Evolutionary conservation across 495 filamentous ascomycete genomes (phyloP).

Genomic region (Cetradonia linearis): DNA sequence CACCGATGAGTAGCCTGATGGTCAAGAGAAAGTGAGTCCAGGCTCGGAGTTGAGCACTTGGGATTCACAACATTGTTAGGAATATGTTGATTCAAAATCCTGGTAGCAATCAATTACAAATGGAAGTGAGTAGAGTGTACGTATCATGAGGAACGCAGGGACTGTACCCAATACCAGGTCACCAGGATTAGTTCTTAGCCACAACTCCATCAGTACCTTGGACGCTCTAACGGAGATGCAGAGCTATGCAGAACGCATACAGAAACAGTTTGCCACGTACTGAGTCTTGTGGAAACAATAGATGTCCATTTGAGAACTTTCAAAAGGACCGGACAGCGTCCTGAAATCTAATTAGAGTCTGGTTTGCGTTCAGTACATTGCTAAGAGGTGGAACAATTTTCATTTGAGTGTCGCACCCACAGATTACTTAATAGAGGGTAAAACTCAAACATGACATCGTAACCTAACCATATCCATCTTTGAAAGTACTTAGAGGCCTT

Average conservation of each 20-base stretch:
- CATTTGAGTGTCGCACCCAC: neutral
- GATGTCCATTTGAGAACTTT: neutral
- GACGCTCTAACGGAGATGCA: neutral
- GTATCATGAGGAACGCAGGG: neutral
- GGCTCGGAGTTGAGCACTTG: no score
- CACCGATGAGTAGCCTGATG: no score
- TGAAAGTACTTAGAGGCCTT: no score
- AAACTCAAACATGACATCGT: neutral
- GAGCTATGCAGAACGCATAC: neutral
- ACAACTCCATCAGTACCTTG: neutral
- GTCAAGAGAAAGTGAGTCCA: no score
- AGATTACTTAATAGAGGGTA: neutral
- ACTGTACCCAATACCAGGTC: neutral
- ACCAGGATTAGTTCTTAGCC: neutral
- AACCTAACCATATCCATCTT: no score
- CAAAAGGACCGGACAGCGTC: neutral
- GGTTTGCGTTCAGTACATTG: neutral
- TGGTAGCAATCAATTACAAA: neutral
- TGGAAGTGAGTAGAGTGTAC: neutral
- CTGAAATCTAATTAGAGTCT: neutral
- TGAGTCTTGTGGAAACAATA: neutral
- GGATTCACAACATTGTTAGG: no score
- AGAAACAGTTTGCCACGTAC: neutral
- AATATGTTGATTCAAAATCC: no score
- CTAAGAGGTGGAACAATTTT: neutral